Evolutionary conservation across 75 land plant species (phyloP).

Genomic region (Ceratopteris richardii): DNA sequence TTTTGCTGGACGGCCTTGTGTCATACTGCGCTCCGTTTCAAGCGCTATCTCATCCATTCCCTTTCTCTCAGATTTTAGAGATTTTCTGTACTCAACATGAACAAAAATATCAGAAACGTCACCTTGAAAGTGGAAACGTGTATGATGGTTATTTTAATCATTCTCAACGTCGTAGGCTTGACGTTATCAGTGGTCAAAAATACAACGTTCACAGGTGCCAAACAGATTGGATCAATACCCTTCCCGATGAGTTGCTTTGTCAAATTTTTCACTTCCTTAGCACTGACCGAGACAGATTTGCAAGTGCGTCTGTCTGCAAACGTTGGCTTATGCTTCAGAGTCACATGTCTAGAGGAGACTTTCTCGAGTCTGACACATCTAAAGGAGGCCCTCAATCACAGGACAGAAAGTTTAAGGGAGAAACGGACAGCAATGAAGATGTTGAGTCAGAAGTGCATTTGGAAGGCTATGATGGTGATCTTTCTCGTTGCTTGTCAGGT

Average conservation of each 20-base stretch:
- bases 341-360: constrained; percentile 4
- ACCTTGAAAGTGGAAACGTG: no score
- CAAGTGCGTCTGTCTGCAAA: constrained; percentile 33
- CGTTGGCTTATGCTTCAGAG: constrained; percentile 37
- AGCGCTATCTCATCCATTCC: no score
- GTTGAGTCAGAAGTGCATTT: constrained; percentile 3
- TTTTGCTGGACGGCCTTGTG: no score
- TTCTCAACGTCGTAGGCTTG: no score
- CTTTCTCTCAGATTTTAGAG: no score
- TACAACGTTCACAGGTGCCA: no score
- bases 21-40: no score
- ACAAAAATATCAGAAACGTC: no score
- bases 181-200: no score
- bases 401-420: not conserved
- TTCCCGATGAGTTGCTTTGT: constrained; percentile 32
- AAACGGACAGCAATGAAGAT: no score
- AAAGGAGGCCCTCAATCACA: not conserved
- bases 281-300: constrained; percentile 18
- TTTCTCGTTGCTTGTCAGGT: constrained; percentile 37
- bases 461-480: constrained; percentile 10
- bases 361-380: constrained; percentile 8
- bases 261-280: constrained; percentile 25
- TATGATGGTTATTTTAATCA: no score
- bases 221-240: constrained; percentile 14
- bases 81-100: no score